A percentile compares a stretch with the other conserved stretches of the same genome.
phyloP scores from a whole-genome alignment of 176 grass and related monocot genomes.

The Pharus latifolius region DNA sequence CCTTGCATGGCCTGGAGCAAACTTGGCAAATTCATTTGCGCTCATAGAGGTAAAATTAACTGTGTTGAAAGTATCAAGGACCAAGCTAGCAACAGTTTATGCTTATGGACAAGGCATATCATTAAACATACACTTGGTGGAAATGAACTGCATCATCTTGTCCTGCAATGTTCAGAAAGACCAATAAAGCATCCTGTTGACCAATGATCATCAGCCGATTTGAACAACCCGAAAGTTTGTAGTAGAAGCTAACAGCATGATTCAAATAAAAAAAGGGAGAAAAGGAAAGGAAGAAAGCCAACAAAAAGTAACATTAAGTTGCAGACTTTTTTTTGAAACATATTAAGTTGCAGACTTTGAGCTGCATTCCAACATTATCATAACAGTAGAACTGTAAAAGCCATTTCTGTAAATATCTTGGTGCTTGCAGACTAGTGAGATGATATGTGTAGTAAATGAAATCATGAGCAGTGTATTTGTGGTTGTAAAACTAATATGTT shows the following conservation, averaged over 20 bases:
- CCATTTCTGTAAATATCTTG: too few species aligned
- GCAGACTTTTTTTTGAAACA: too few species aligned
- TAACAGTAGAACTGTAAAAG: too few species aligned
- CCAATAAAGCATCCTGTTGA: not conserved
- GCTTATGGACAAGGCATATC: not conserved
- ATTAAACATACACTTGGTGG: not conserved
- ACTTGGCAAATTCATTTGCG: not conserved
- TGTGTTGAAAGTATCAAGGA: not conserved
- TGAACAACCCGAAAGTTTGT: not conserved
- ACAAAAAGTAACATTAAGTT: too few species aligned
- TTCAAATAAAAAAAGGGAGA: not conserved
- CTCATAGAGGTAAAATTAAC: not conserved
- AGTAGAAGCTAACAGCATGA: not conserved
- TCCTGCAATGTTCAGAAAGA: not conserved
- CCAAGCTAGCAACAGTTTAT: not conserved
- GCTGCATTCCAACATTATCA: too few species aligned
- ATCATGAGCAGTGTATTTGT: not conserved
- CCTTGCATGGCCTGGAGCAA: constrained; percentile 2
- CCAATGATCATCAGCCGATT: not conserved
- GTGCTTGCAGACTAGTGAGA: not conserved
- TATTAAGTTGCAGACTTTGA: not conserved
- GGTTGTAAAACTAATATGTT: not conserved
- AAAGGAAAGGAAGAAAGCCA: too few species aligned
- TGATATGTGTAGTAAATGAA: not conserved
- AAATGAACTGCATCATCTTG: not conserved